Percentiles rank a stretch among this genome's conserved stretches.
Conservation (phyloP, 2,329 filamentous ascomycete genomes). For the Colletotrichum tamarilloi region DNA sequence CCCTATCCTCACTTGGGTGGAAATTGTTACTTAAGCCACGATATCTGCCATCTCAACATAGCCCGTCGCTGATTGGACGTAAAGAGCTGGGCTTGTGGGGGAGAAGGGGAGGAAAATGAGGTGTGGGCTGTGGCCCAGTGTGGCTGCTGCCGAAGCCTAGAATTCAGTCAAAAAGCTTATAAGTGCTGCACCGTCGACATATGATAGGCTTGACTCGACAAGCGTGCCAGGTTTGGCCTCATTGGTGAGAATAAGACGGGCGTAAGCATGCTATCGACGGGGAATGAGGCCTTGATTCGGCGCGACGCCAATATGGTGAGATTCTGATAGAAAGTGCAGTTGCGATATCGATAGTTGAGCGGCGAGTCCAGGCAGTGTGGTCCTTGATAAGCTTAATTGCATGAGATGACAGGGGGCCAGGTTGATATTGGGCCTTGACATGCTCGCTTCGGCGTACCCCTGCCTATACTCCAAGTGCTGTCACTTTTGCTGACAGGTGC, state of each 20-base stretch:
- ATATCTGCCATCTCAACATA: background rate
- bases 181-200: background rate
- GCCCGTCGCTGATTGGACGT: background rate
- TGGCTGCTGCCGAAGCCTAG: background rate
- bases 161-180: slow-evolving; percentile 28
- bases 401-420: background rate
- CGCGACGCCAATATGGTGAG: background rate
- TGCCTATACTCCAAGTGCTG: background rate
- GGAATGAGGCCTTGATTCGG: background rate
- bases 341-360: background rate
- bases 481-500: background rate
- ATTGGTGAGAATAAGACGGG: background rate
- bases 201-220: background rate
- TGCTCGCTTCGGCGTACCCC: background rate
- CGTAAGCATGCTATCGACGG: background rate
- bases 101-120: background rate
- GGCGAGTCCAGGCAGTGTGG: background rate
- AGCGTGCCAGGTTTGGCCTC: background rate
- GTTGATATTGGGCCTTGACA: background rate
- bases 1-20: slow-evolving; percentile 8
- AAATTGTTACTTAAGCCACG: slow-evolving; percentile 18
- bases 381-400: slow-evolving; percentile 26
- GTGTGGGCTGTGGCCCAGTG: background rate
- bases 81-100: background rate
- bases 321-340: no score